These are phyloP conservation scores for Petunia hybrid DNA, from an alignment of 305 asterid genomes.

Conservation along the genomic window DNA sequence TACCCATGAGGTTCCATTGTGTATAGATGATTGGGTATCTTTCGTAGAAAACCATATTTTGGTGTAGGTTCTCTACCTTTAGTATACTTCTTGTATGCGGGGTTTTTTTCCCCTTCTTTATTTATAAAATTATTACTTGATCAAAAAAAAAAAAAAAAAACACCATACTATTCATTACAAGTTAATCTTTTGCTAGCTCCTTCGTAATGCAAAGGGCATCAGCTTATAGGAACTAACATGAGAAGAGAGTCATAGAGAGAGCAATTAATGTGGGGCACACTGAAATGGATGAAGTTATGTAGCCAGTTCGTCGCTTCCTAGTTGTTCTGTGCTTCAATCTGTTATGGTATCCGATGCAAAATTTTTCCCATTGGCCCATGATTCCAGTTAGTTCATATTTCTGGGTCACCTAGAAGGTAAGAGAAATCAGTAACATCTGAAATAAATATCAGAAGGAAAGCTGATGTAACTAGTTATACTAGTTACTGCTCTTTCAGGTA, in stretches of 20 bases:
- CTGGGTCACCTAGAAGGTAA: background rate
- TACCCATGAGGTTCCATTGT: too few species aligned
- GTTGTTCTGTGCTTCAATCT: too few species aligned
- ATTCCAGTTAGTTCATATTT: background rate
- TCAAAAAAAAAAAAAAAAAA: too few species aligned
- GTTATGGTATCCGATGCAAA: background rate
- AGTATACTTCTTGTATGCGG: too few species aligned
- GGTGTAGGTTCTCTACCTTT: too few species aligned
- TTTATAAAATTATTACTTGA: too few species aligned
- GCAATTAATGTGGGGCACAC: background rate
- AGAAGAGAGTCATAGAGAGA: background rate
- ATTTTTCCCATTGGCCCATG: background rate
- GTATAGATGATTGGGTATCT: too few species aligned
- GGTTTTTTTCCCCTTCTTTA: too few species aligned
- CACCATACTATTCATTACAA: background rate
- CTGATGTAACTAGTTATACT: background rate
- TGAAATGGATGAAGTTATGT: background rate
- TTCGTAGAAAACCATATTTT: too few species aligned
- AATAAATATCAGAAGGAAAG: background rate
- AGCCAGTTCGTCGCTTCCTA: background rate
- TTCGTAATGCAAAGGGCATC: background rate
- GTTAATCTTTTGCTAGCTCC: background rate
- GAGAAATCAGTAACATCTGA: background rate
- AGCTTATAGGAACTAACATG: background rate
- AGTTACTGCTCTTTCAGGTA: background rate